Conservation (phyloP, 2,329 filamentous ascomycete species). For the Epicoccum sorghinum region DNA sequence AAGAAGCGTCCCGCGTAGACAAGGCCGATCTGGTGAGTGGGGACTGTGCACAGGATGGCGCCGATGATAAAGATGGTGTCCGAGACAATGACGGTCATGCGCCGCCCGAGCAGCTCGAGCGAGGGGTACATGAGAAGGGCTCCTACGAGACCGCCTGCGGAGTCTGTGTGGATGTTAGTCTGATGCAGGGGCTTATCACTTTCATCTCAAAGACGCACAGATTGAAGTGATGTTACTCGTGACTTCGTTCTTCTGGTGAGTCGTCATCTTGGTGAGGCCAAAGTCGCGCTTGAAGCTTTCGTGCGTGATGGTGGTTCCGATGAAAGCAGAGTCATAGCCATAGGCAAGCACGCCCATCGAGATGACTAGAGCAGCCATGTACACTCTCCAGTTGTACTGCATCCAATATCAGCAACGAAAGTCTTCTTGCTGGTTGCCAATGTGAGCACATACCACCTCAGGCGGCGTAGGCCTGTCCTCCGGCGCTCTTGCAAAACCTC, state of each 20-base stretch:
- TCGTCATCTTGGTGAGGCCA: slow-evolving; percentile 59
- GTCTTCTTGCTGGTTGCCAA: slow-evolving; percentile 38
- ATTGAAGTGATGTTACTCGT: slow-evolving; percentile 58
- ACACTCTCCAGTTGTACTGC: slow-evolving; percentile 64
- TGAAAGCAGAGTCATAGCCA: slow-evolving; percentile 75
- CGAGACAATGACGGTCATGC: slow-evolving; percentile 57
- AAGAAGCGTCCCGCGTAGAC: slow-evolving; percentile 53
- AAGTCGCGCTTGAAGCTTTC: slow-evolving; percentile 74
- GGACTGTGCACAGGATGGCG: slow-evolving; percentile 47
- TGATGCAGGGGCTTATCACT: not conserved
- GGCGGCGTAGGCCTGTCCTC: slow-evolving; percentile 63
- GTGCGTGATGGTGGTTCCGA: slow-evolving; percentile 74
- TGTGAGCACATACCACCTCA: slow-evolving; percentile 51
- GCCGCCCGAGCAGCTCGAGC: slow-evolving; percentile 56
- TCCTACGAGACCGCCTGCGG: slow-evolving; percentile 61
- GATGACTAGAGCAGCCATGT: slow-evolving; percentile 60
- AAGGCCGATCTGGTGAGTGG: slow-evolving; percentile 30
- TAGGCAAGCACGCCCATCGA: slow-evolving; percentile 65
- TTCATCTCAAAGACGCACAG: slow-evolving; percentile 20
- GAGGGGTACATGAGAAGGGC: slow-evolving; percentile 55
- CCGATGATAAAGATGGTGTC: slow-evolving; percentile 54
- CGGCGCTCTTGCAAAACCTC: slow-evolving; percentile 54
- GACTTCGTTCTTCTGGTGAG: slow-evolving; percentile 49
- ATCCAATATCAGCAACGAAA: not conserved
- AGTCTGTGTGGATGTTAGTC: slow-evolving; percentile 26